A percentile compares a stretch with the other conserved stretches of the same genome.
phyloP scores from a whole-genome alignment of 805 yeast species.

The Sungouiozyma ichnusensis region DNA sequence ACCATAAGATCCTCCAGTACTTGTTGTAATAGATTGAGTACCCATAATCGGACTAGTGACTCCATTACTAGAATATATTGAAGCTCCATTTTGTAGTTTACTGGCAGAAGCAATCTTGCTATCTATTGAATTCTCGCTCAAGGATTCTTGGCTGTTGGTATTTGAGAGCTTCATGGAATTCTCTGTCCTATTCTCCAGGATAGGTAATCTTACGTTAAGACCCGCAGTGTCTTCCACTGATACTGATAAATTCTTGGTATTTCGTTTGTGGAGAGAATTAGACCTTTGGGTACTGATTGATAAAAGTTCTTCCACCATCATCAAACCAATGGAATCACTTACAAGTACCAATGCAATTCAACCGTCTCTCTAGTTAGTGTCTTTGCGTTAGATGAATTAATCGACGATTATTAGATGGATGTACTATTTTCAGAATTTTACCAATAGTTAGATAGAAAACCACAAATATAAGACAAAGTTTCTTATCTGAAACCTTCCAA shows the following conservation, averaged over 20 bases:
- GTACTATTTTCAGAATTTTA: no score
- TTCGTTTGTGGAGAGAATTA: constrained; percentile 17
- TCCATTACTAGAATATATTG: constrained; percentile 8
- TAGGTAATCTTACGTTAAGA: background rate
- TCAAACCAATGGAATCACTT: no score
- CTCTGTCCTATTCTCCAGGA: no score
- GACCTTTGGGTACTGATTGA: background rate
- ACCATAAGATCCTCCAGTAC: background rate
- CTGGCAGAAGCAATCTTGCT: background rate
- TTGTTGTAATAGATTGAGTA: background rate
- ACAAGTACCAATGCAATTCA: no score
- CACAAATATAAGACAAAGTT: no score
- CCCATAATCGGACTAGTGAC: background rate
- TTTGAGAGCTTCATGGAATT: no score
- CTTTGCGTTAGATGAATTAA: no score
- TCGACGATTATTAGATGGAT: no score
- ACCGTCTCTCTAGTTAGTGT: no score
- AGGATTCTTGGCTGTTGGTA: no score
- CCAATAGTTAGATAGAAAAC: no score
- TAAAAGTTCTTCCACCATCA: background rate
- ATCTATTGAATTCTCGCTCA: background rate
- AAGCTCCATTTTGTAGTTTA: constrained; percentile 6
- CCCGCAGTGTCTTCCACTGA: background rate
- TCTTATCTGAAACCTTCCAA: no score
- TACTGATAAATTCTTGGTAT: constrained; percentile 24